A percentile compares a stretch with the other conserved stretches of the same genome.
phyloP scores from a whole-genome alignment of 352 stramenopile genomes.

The Elongisporangium prolatum region DNA sequence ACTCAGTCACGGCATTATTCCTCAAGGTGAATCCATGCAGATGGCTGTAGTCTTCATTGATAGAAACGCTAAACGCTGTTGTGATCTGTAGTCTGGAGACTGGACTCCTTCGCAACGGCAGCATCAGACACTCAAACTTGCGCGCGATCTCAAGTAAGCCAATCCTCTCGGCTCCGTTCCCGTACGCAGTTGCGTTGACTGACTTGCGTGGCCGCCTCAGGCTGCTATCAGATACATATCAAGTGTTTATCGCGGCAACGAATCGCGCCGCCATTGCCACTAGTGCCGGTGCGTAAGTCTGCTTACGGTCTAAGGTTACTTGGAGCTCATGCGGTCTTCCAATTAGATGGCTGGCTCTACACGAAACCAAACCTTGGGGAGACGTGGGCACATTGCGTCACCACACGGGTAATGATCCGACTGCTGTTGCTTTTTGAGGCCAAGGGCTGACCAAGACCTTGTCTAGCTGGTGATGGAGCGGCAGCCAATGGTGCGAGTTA shows the following conservation, averaged over 20 bases:
- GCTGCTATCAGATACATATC: constrained; percentile 55
- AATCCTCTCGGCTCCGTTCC: background rate
- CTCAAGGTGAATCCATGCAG: constrained; percentile 36
- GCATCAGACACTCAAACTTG: constrained; percentile 40
- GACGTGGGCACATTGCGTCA: constrained; percentile 68
- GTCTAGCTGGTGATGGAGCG: constrained; percentile 71
- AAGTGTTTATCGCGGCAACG: constrained; percentile 59
- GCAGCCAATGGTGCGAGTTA: constrained; percentile 35
- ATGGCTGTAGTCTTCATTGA: no score
- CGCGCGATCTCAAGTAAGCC: constrained; percentile 48
- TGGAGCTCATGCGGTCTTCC: constrained; percentile 1
- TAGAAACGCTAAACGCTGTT: background rate
- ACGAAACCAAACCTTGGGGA: constrained; percentile 63
- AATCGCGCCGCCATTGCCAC: constrained; percentile 52
- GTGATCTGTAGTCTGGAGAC: constrained; percentile 22
- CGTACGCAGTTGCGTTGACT: constrained; percentile 3
- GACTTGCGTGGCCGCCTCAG: constrained; percentile 12
- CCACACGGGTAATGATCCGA: constrained; percentile 29
- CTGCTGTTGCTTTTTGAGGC: background rate
- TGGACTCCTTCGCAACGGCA: constrained; percentile 34
- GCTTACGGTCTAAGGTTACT: no score
- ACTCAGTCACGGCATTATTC: constrained; percentile 65
- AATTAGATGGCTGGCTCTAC: constrained; percentile 40
- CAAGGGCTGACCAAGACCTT: no score
- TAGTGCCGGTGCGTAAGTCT: constrained; percentile 18